phyloP scores from a whole-genome alignment of 2,329 filamentous ascomycete genomes.

The Epichloe glyceriae region DNA sequence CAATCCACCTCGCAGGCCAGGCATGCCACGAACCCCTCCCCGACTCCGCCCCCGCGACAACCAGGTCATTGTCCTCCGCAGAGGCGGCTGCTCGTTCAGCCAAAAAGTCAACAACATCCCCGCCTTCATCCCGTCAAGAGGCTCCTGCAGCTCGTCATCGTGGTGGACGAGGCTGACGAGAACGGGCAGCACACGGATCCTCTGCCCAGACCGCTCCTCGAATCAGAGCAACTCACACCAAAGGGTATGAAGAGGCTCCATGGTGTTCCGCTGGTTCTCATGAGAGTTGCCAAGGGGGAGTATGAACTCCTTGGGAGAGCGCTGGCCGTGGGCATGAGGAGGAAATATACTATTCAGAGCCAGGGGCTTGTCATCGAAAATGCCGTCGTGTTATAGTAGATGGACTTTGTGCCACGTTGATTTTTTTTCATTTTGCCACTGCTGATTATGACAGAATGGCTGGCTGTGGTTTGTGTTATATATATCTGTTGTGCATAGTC shows the following conservation, averaged over 20 bases:
- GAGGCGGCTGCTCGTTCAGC: slow-evolving; percentile 75
- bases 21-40: slow-evolving; percentile 49
- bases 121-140: slow-evolving; percentile 47
- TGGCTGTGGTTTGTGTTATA: no score
- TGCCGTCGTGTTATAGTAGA: slow-evolving; percentile 44
- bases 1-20: slow-evolving; percentile 56
- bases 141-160: slow-evolving; percentile 67
- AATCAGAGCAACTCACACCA: slow-evolving; percentile 58
- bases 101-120: slow-evolving; percentile 80
- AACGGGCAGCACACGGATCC: slow-evolving; percentile 14
- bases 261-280: slow-evolving; percentile 72
- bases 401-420: background rate
- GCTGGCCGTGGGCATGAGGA: slow-evolving; percentile 59
- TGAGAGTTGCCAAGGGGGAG: slow-evolving; percentile 51
- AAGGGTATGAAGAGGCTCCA: slow-evolving; percentile 56
- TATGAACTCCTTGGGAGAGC: slow-evolving; percentile 51
- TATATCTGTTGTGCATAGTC: no score
- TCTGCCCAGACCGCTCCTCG: slow-evolving; percentile 53
- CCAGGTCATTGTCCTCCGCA: slow-evolving; percentile 68
- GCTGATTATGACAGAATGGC: no score
- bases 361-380: slow-evolving; percentile 71
- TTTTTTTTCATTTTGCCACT: background rate
- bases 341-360: slow-evolving; percentile 69
- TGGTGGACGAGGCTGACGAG: slow-evolving; percentile 40
- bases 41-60: slow-evolving; percentile 41